phyloP scores from a whole-genome alignment of 768 basidiomycete genomes.

The Termitomyces sp. region DNA sequence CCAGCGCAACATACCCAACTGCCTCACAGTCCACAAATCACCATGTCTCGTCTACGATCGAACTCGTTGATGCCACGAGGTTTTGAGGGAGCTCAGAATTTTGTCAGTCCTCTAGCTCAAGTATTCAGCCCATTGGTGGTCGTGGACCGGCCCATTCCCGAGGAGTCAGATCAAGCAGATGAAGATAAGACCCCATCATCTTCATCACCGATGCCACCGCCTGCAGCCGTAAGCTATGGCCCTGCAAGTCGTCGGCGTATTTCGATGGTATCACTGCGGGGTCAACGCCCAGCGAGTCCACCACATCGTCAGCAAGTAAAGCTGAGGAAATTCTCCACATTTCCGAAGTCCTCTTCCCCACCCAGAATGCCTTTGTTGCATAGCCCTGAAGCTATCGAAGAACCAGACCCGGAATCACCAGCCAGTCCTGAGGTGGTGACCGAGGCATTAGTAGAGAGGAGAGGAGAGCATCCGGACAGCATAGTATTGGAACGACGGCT shows the following conservation, averaged over 20 bases:
- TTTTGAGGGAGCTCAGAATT: constrained; percentile 33
- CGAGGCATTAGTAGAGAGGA: constrained; percentile 19
- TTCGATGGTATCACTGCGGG: constrained; percentile 28
- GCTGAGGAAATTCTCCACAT: constrained; percentile 22
- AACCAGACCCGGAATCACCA: constrained; percentile 7
- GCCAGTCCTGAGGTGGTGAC: constrained; percentile 22
- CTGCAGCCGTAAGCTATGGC: constrained; percentile 38
- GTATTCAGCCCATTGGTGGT: constrained; percentile 66
- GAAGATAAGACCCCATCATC: constrained; percentile 7
- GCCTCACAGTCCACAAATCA: constrained; percentile 12
- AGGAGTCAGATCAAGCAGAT: constrained; percentile 24
- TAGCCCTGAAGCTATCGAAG: constrained; percentile 18
- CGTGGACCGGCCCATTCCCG: constrained; percentile 40
- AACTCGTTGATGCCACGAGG: constrained; percentile 41
- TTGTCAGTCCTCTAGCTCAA: constrained; percentile 68
- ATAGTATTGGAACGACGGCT: constrained; percentile 21
- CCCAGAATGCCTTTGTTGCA: constrained; percentile 12
- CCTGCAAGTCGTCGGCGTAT: constrained; percentile 40
- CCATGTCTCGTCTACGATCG: constrained; percentile 35
- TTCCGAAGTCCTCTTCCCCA: constrained; percentile 19
- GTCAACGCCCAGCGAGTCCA: constrained; percentile 15
- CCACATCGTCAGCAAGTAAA: constrained; percentile 17
- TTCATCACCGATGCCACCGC: constrained; percentile 11
- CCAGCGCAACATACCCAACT: constrained; percentile 3
- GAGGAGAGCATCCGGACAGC: constrained; percentile 2